Base-by-base conservation (phyloP, 1,139 yeast genomes). In the Debaryomyces nepalensis region DNA sequence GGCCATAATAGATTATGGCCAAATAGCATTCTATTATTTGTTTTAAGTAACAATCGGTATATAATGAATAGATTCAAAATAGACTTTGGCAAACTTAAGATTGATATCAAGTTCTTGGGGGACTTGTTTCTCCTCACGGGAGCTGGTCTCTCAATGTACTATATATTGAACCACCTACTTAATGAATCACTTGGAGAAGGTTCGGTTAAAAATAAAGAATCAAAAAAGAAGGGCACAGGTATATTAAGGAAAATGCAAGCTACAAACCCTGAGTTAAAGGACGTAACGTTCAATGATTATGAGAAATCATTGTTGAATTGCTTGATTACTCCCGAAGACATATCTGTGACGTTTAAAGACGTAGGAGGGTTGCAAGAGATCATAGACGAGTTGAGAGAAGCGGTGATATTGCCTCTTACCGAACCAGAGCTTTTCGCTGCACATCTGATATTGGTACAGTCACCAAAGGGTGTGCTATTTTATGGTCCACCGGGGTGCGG, bases 401-500 rank as follows among this genome's bases (percentile, higher is more conserved):
- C 91, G 41, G 96, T 93, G 7, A 79, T 93, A 38, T 82, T 87
- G 54, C 99, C 99, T 0, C 70, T 93, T 42, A 90, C 96, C 1
- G 83, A 59, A 52, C 90, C 91, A 1, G 83, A 78, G 27, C 60
- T 85, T 39, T 84, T 83, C 55, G 68, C 75, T 10, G 79, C 76
- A 29, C 86, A 83, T 53, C 81, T 85, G 46, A 63, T 80, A 26
- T 70, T 93, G 42, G 72, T 86, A 26, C 89, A 86, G 56, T 93
- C 97, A 1, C 99, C 99, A 2, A 91, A 89, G 57, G 99, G 99
- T 20, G 97, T 93, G 2, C 68, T 93, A 34, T 75, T 93, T 43
- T 84, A 89, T 59, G 99, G 99, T 0, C 98, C 99, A 2, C 98
- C 99, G 0, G 98, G 99, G 0, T 93, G 98, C 64, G 98, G 98